These are phyloP conservation scores for Solanum appendiculatum DNA, from an alignment of 257 asterid genomes.

Conservation along the genomic window DNA sequence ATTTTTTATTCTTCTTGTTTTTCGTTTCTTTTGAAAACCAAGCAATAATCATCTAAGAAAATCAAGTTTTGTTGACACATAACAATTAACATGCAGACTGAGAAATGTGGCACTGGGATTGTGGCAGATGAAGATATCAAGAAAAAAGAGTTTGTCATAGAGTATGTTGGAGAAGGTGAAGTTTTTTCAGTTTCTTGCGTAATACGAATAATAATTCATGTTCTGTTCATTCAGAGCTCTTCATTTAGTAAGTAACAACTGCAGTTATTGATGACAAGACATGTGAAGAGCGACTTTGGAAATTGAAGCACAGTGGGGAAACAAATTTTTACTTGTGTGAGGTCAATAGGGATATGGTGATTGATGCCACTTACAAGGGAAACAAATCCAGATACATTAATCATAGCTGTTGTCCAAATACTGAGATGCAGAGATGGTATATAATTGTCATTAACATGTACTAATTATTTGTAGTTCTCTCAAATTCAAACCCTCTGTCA, in stretches of 20 bases:
- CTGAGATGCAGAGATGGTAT: slow-evolving; percentile 98
- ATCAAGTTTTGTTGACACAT: background rate
- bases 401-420: slow-evolving; percentile 94
- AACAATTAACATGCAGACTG: slow-evolving; percentile 79
- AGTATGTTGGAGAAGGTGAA: slow-evolving; percentile 98
- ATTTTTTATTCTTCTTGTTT: background rate
- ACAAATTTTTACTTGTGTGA: slow-evolving; percentile 92
- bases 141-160: slow-evolving; percentile 78
- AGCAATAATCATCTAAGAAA: background rate
- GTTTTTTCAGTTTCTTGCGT: background rate
- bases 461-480: background rate
- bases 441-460: slow-evolving; percentile 1
- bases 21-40: background rate
- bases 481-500: background rate
- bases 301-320: slow-evolving; percentile 88
- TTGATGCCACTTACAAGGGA: slow-evolving; percentile 96
- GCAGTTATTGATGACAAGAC: slow-evolving; percentile 95
- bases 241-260: slow-evolving; percentile 6
- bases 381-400: slow-evolving; percentile 95
- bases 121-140: slow-evolving; percentile 89
- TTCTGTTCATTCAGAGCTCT: background rate
- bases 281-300: slow-evolving; percentile 97
- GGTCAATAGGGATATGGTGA: slow-evolving; percentile 90
- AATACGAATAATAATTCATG: background rate
- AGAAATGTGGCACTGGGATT: slow-evolving; percentile 91